Percentiles rank a stretch among this genome's conserved stretches.
These are phyloP conservation scores for Boechera retrofracta DNA, from an alignment of 345 rosid species.

Conservation along the genomic window DNA sequence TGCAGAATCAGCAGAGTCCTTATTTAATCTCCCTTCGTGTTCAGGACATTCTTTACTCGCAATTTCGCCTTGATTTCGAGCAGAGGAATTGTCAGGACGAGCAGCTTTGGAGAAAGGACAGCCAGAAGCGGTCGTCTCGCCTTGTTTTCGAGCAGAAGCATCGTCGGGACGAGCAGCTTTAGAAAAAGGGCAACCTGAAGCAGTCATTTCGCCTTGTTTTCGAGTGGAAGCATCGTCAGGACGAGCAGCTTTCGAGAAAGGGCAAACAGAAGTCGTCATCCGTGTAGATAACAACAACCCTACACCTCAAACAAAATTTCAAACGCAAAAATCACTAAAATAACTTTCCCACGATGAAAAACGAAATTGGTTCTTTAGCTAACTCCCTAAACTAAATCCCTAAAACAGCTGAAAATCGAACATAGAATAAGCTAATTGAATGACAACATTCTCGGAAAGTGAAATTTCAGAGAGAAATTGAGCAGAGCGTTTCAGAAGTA, in stretches of 20 bases:
- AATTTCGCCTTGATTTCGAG: conserved; percentile 16
- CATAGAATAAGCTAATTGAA: conserved; percentile 12
- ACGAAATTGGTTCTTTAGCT: conserved; percentile 5
- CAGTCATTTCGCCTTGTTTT: conserved; percentile 13
- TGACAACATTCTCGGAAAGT: conserved; percentile 13
- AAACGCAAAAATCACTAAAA: conserved; percentile 29
- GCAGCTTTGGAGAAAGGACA: conserved; percentile 78
- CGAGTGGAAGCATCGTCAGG: conserved; percentile 55
- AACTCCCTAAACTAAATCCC: background rate
- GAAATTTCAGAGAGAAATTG: background rate
- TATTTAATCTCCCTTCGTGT: conserved; percentile 44
- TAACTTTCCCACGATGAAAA: background rate
- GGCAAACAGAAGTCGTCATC: conserved; percentile 80
- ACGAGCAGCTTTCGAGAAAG: conserved; percentile 74
- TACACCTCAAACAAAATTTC: background rate
- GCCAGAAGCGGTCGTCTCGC: conserved; percentile 26
- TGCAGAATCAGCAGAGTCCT: conserved; percentile 52
- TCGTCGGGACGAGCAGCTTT: conserved; percentile 78
- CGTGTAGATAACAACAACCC: conserved; percentile 14
- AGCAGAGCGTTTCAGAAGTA: background rate
- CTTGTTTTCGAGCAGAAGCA: conserved; percentile 39
- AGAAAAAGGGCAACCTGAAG: conserved; percentile 61
- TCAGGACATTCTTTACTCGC: conserved; percentile 45
- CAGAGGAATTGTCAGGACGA: conserved; percentile 59
- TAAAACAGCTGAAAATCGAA: conserved; percentile 10